Base-by-base conservation (phyloP, 2,329 filamentous ascomycete genomes). In the Alternaria metachromatica region DNA sequence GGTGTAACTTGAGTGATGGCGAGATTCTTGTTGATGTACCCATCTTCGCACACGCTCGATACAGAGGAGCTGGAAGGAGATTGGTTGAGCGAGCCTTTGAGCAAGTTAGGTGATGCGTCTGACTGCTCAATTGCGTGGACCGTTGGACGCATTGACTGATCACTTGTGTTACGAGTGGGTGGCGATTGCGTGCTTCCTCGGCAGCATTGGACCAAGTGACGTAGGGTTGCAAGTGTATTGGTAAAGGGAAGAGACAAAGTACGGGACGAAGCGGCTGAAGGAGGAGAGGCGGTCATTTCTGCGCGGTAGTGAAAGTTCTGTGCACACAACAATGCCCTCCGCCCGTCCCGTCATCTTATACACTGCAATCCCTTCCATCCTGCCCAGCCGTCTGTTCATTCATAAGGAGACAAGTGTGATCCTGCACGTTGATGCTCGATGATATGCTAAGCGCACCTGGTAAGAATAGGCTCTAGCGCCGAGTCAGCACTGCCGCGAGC, bases 401-500 rank as follows among this genome's bases (percentile, higher is more conserved):
- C 49, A 41, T 12, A 53, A 23, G 13, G 20, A 41, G 28, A 18
- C 28, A 53, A 53, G 49, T 41, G 20, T 12, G 20, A 45, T 45
- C 18, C 49, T 53, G 49, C 20, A 41, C 20, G 49, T 53, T 53
- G 28, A 53, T 53, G 30, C 33, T 51, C 20, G 49, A 53, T 37
- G n/a, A 59, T 53, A 13, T 50, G 26, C 55, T 53, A 53, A 59
- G 49, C 43, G 28, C 15, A 49, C 30, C 28, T 59, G 37, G 45
- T 59, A 20, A 28, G 12, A n/a, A 59, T 45, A 45, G 25, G 48
- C 49, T 50, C 43, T 59, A 59, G 7, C 41, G 13, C 37, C 37
- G 30, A 54, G 60, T 58, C 55, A 58, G 60, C 55, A 53, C 55
- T 53, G 49, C 54, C 26, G 49, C 18, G 41, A 46, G 18, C 48